Base-by-base conservation (phyloP, 176 grass and related monocot genomes). In the Dendrocalamus sinicus region DNA sequence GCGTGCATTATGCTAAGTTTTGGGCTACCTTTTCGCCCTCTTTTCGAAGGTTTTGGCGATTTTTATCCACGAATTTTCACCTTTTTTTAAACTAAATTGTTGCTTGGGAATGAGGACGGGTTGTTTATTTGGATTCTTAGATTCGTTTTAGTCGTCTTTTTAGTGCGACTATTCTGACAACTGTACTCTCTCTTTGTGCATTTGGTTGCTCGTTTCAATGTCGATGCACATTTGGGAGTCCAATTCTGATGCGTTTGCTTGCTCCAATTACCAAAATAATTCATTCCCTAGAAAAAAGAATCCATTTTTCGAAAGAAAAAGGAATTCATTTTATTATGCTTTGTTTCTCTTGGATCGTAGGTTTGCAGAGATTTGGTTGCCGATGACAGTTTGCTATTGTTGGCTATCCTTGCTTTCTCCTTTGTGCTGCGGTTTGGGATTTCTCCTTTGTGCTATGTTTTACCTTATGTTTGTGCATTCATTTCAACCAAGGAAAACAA, bases 331-430 rank as follows among this genome's bases (percentile, higher is more conserved):
- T 75, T 37, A 11, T 16, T 15, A 12, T 43, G 14, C 66, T 78
- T 86, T 78, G 46, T 19, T 83, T 90, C 55, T 86, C 10, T 22
- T 86, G 55, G 78, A 57, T 72, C 4, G 5, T 70, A 67, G 17
- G 20, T 83, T 77, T 78, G 41, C 60, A 67, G n/a, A 74, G 51
- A 50, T 78, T 46, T 84, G 44, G 22, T 69, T 84, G 60, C 69
- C 47, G 5, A 43, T 6, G 32, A 22, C 24, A 78, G 74, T 22
- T 70, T 81, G 44, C 62, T 28, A 77, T 77, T 13, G 8, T 58
- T 0, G 57, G 57, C 67, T 73, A 83, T 79, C 5, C 19, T 76
- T 77, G 13, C 8, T 66, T 50, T 43, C 48, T 9, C 50, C 43
- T 23, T 30, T 20, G 1, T 46, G 19, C 30, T 47, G 50, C 80